A percentile compares a stretch with the other conserved stretches of the same genome.
Conservation (phyloP, 805 yeast species). For the Yarrowia deformans region DNA sequence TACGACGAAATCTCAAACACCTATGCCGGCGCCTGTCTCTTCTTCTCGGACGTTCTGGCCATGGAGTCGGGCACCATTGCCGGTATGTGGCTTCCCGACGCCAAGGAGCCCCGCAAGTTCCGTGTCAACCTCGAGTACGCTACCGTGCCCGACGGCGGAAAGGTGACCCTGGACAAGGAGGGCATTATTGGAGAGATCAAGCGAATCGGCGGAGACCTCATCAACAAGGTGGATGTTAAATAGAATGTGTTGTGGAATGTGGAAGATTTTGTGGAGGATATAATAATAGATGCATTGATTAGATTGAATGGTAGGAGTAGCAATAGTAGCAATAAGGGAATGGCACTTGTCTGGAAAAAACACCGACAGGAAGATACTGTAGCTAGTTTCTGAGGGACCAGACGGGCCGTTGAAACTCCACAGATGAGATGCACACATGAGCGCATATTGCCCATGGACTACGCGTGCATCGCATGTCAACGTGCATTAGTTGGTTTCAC, state of each 20-base stretch:
- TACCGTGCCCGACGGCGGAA: constrained; percentile 58
- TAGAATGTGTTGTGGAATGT: no score
- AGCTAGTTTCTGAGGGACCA: no score
- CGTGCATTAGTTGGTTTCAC: no score
- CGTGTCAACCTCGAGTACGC: constrained; percentile 81
- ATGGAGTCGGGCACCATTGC: constrained; percentile 60
- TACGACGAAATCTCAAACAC: constrained; percentile 66
- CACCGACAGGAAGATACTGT: no score
- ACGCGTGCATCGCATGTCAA: no score
- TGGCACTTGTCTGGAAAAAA: no score
- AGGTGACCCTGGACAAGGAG: constrained; percentile 50
- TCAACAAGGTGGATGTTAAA: constrained; percentile 43
- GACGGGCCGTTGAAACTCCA: no score
- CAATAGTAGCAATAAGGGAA: no score
- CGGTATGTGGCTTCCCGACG: constrained; percentile 80
- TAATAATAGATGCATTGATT: constrained; percentile 10
- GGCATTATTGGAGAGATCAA: constrained; percentile 71
- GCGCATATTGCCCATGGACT: no score
- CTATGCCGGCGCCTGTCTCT: constrained; percentile 71
- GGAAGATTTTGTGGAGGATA: background rate
- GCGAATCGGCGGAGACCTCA: constrained; percentile 53
- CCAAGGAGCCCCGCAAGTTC: constrained; percentile 67
- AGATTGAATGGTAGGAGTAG: background rate
- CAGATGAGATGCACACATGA: no score
- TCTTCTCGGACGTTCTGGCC: constrained; percentile 66